These are phyloP conservation scores for Novakomyces olei DNA, from an alignment of 805 yeast genomes.

Conservation along the genomic window DNA sequence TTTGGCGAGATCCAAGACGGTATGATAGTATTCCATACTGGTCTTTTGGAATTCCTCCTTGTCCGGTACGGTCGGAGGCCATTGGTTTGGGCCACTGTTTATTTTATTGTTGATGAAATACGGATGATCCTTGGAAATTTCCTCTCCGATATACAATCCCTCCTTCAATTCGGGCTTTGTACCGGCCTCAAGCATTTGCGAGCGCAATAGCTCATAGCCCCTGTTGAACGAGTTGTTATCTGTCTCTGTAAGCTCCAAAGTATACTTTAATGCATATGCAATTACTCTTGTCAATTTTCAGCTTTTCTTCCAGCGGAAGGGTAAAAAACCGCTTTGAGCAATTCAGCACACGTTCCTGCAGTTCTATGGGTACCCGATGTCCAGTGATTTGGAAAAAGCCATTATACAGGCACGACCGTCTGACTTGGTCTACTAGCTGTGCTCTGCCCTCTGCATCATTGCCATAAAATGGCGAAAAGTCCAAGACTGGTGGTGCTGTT, in stretches of 20 bases:
- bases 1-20: background rate
- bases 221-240: too few relatives aligned
- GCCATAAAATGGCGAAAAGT: too few relatives aligned
- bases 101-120: too few relatives aligned
- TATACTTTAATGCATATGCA: too few relatives aligned
- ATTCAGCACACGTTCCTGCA: background rate
- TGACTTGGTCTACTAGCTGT: too few relatives aligned
- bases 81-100: conserved; percentile 2
- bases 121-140: too few relatives aligned
- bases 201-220: conserved; percentile 1
- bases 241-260: too few relatives aligned
- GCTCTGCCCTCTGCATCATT: too few relatives aligned
- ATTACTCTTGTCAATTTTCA: background rate
- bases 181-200: background rate
- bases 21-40: conserved; percentile 1
- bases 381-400: conserved; percentile 2
- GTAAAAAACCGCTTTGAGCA: conserved; percentile 1
- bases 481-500: too few relatives aligned
- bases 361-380: background rate
- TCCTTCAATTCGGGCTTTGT: conserved; percentile 1
- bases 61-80: background rate
- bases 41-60: background rate
- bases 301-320: conserved; percentile 2
- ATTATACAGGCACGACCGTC: too few relatives aligned
- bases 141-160: conserved; percentile 1